Evolutionary conservation across 306 rosid species (phyloP), one percentile per base, ranked within the genome.

Genomic region (Malus fusca): DNA sequence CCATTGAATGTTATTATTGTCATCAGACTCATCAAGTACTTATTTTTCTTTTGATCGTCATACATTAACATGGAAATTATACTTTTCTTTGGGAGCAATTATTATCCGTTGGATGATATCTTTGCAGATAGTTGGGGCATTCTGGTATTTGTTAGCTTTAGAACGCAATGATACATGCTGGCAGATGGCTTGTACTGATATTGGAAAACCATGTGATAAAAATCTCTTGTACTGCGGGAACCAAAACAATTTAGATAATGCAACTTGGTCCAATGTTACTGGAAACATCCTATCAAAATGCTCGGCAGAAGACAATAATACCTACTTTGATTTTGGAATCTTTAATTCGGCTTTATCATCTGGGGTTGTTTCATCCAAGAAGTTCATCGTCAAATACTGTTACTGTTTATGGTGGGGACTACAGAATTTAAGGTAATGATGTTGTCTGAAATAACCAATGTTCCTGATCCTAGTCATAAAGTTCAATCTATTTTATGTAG

Each of bases 351-450:
- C 96, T 79, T 77, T 95, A 84, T 52, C 88, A 70, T 87, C 89
- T 73, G 84, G 81, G 28, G 86, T 95, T 77, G 85, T 88, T 65
- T 82, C 95, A 35, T 84, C 97, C 7, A 92, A 80, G 60, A 82
- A 87, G 68, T 95, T 95, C 81, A 12, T 90, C 46, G 19, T 85
- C 67, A 95, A 95, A 75, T 95, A 95, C 77, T 92, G 97, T 84
- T 95, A 92, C 83, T 92, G 99, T 79, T 85, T 95, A 64, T 95
- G 97, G 99, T 95, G 99, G 99, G 99, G 99, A 64, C 93, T 92
- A 66, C 99, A 95, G 80, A 95, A 95, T 69, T 86, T 95, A 82
- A 95, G 99, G 97, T 92, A 78, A 72, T 67, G 46, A 44, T 7
- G 44, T 40, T 66, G 48, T 68, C 53, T 51, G 55, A 51, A 51